These are phyloP conservation scores for Heliamphora pulchella DNA, from an alignment of 179 eudicot genomes.

Conservation along the genomic window DNA sequence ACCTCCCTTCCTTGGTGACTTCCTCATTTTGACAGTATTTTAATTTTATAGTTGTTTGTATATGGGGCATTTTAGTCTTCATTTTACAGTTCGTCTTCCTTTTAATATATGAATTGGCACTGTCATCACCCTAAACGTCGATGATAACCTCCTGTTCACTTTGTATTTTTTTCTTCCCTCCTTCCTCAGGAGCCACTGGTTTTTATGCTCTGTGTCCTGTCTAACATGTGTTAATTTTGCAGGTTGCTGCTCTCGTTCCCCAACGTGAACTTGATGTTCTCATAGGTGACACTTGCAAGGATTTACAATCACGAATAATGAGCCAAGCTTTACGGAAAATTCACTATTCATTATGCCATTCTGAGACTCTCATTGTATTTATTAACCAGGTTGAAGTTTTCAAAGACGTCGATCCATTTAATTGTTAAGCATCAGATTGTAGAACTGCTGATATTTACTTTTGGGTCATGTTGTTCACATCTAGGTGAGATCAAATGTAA, in stretches of 20 bases:
- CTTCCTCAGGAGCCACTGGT: neutral
- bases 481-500: conserved; percentile 64
- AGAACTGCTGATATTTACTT: neutral
- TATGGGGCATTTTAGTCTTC: neutral
- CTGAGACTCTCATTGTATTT: conserved; percentile 69
- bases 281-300: conserved; percentile 26
- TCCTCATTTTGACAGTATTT: neutral
- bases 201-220: neutral
- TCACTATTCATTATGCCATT: conserved; percentile 67
- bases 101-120: no score
- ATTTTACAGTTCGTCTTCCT: neutral
- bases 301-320: conserved; percentile 55
- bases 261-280: conserved; percentile 58
- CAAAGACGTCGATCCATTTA: neutral
- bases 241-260: conserved; percentile 99
- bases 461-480: conserved; percentile 11
- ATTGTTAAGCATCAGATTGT: neutral
- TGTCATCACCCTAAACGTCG: neutral
- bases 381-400: conserved; percentile 67
- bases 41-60: neutral
- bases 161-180: neutral
- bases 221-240: conserved; percentile 22
- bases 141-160: neutral
- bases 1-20: neutral
- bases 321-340: conserved; percentile 80